Base-by-base conservation (phyloP, 139 green algal genomes). In the Haematococcus lacustris region DNA sequence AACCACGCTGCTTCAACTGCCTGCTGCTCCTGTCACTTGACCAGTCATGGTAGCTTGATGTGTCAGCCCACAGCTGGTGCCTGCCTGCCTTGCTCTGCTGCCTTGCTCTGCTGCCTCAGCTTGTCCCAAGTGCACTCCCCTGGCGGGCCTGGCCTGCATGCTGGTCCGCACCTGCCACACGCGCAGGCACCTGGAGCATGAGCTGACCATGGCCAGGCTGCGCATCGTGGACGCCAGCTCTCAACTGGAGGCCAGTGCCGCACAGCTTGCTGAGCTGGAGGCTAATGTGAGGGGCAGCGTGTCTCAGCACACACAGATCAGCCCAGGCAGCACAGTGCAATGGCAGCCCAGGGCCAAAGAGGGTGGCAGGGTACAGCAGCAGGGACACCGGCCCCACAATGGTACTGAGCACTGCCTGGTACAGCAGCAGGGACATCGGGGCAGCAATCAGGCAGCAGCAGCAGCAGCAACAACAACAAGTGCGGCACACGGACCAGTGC, bases 141-240 rank as follows among this genome's bases (percentile, higher is more conserved):
- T n/a, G n/a, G n/a, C n/a, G n/a, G n/a, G n/a, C n/a, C n/a, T n/a
- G 57, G 9, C 13, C 57, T 23, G 9, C 13, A 23, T 32, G 57
- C 28, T 66, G 21, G 17, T 37, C 25, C 28, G 57, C 61, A 43
- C 61, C 5, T 40, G 34, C 34, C 30, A n/a, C 30, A 40, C 32
- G 53, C 78, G 40, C 71, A 80, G 83, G 30, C 89, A 90, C 63
- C 74, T 97, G 76, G 93, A 97, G 84, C 93, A 97, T 78, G 82
- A 96, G 78, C 74, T 97, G 21, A 97, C 92, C 28, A 86, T 89
- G 79, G 73, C 79, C 1, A 78, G 86, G 51, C 81, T 93, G 66
- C 43, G 75, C 64, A 53, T 70, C 9, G 80, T 78, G 35, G 80
- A 85, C 39, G 61, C 66, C 1, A 73, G 38, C 30, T 62, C 77